Conservation (phyloP, 2,329 filamentous ascomycete species). For the Aspergillus flavus region DNA sequence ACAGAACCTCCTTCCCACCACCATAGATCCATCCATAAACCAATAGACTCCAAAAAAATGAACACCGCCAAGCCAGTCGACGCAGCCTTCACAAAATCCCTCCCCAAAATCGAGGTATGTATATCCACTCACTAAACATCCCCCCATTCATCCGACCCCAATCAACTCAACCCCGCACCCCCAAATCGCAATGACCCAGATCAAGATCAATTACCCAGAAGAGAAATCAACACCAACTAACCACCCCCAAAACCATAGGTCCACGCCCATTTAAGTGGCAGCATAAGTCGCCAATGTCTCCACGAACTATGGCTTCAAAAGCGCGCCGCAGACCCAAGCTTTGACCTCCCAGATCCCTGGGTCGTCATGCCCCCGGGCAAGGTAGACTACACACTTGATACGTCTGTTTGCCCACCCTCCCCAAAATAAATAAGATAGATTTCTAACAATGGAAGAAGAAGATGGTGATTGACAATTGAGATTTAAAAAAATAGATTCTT, state of each 20-base stretch:
- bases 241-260: conserved; percentile 52
- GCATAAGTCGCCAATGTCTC: conserved; percentile 71
- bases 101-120: conserved; percentile 43
- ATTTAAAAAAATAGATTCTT: conserved; percentile 62
- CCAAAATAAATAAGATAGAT: neutral
- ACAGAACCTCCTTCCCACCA: neutral
- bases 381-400: conserved; percentile 69
- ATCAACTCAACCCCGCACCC: neutral
- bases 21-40: conserved; percentile 10
- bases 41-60: conserved; percentile 14
- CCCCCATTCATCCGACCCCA: neutral
- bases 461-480: too few relatives aligned
- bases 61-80: conserved; percentile 30
- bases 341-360: conserved; percentile 68
- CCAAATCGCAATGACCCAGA: neutral
- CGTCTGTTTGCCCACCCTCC: conserved; percentile 65
- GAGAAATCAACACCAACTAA: conserved; percentile 5
- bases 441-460: neutral
- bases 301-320: conserved; percentile 73
- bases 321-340: conserved; percentile 52
- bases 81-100: conserved; percentile 31
- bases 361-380: conserved; percentile 70
- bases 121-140: neutral
- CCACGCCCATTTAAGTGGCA: conserved; percentile 79
- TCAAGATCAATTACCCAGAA: neutral